phyloP scores from a whole-genome alignment of 108 stramenopile genomes.

The Craspedostauros australis region DNA sequence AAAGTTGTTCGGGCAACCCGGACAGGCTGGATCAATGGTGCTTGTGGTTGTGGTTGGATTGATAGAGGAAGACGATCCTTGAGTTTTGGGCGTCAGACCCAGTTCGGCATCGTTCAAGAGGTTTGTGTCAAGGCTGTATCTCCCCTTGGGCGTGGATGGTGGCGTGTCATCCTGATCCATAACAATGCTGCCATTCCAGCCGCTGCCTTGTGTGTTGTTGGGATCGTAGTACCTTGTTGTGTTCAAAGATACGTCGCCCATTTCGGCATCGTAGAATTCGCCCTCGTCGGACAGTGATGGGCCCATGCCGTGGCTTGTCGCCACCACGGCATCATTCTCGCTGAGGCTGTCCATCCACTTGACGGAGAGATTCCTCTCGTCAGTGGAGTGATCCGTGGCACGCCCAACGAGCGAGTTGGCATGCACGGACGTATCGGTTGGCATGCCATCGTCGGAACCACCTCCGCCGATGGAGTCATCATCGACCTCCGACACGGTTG shows the following conservation, averaged over 20 bases:
- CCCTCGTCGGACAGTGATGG: constrained; percentile 2
- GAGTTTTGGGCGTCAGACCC: too few species aligned
- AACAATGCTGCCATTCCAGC: not conserved
- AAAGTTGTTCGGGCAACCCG: not conserved
- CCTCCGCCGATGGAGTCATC: constrained; percentile 19
- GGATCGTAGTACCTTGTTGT: constrained; percentile 28
- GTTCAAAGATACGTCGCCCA: constrained; percentile 7
- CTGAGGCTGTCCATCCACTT: constrained; percentile 19
- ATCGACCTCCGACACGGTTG: constrained; percentile 37
- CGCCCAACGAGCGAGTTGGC: not conserved
- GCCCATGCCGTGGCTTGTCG: too few species aligned
- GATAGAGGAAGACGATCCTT: too few species aligned
- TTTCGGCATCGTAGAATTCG: constrained; percentile 7
- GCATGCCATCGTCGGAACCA: constrained; percentile 25
- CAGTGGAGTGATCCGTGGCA: not conserved
- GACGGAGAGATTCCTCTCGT: constrained; percentile 15
- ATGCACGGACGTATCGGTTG: constrained; percentile 8
- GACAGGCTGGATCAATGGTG: too few species aligned
- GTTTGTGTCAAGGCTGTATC: too few species aligned
- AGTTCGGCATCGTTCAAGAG: too few species aligned
- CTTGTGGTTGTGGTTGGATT: too few species aligned
- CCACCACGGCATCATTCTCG: not conserved
- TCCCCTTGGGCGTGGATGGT: constrained; percentile 18
- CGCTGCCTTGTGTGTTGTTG: not conserved
- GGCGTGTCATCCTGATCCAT: constrained; percentile 21